Evolutionary conservation across 2,329 filamentous ascomycete species (phyloP), one percentile per base, ranked within the genome.

Genomic region (Acephala macrosclerotiorum): DNA sequence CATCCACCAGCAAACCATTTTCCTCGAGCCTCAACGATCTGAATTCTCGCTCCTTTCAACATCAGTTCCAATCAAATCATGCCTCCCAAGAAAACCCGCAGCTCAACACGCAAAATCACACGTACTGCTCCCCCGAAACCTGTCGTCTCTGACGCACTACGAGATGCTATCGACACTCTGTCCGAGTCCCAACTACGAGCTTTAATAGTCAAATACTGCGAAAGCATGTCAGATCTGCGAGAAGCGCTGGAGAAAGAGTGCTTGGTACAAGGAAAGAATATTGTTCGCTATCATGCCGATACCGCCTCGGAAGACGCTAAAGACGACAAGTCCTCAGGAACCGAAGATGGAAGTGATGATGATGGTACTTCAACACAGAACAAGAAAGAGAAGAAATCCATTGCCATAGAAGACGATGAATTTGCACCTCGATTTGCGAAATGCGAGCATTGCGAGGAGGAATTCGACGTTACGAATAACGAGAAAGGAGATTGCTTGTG

Each of bases 381-480:
- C 2, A 26, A 7, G 26, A 29, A 53, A n/a, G 14, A 33, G 22
- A 11, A 16, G 26, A 29, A 16, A 14, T 22, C 9, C 4, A 53
- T 53, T 25, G 25, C 25, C 4, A 53, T 7, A 6, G 25, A 18
- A 53, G 49, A 53, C 25, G 49, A 66, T 20, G 47, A 26, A 16
- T 29, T 58, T 20, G 56, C 51, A 6, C 56, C 66, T 11, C 20
- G 38, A 40, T 63, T 40, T 36, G 64, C 60, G 5, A 61, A 42
- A 11, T 70, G 63, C 36, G 49, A 63, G 40, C 60, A 68, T 51
- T 70, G 66, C 51, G 16, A 66, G 0, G 47, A 66, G 25, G 61
- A 66, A 29, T 70, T 68, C 45, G 68, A 70, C n/a, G 60, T 66
- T 2, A 59, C 49, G 0, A 0, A 42, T 1, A 68, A 68, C 35